These are phyloP conservation scores for Castanospermum australe DNA, from an alignment of 306 rosid genomes.

Conservation along the genomic window DNA sequence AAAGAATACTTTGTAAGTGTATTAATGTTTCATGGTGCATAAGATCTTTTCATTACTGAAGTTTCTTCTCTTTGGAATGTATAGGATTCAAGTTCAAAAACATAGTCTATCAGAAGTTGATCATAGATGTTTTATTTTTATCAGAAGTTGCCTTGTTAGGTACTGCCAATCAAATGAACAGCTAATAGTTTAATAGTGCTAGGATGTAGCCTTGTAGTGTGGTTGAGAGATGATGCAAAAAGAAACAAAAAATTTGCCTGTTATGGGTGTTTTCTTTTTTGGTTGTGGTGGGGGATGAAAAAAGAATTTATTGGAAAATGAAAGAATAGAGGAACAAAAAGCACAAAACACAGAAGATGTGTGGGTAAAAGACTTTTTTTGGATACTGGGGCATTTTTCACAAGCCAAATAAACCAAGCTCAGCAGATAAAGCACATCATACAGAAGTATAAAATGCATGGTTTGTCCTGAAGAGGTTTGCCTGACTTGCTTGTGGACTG, in stretches of 20 bases:
- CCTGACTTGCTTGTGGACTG: slow-evolving; percentile 31
- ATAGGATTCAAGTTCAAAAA: not conserved
- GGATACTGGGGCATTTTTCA: too few species aligned
- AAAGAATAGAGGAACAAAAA: not conserved
- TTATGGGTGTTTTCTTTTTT: not conserved
- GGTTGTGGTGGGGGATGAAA: not conserved
- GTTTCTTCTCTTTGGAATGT: not conserved
- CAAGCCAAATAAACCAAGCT: too few species aligned
- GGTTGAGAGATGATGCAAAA: not conserved
- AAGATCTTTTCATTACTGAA: not conserved
- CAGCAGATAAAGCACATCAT: too few species aligned
- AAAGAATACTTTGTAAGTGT: slow-evolving; percentile 85
- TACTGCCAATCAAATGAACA: not conserved
- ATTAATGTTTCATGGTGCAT: not conserved
- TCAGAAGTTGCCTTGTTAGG: slow-evolving; percentile 4
- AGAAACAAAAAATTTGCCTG: not conserved
- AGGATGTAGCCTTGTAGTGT: not conserved
- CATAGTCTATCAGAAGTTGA: not conserved
- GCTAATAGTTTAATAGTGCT: slow-evolving; percentile 2
- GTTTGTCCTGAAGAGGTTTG: slow-evolving; percentile 18
- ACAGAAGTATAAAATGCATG: not conserved
- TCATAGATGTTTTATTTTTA: not conserved
- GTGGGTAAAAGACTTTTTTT: too few species aligned
- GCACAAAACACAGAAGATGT: too few species aligned
- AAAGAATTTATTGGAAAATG: slow-evolving; percentile 2